Percentiles rank a stretch among this genome's conserved stretches.
phyloP scores from a whole-genome alignment of 2,329 filamentous ascomycete genomes.

The Aspergillus novofumigatus region DNA sequence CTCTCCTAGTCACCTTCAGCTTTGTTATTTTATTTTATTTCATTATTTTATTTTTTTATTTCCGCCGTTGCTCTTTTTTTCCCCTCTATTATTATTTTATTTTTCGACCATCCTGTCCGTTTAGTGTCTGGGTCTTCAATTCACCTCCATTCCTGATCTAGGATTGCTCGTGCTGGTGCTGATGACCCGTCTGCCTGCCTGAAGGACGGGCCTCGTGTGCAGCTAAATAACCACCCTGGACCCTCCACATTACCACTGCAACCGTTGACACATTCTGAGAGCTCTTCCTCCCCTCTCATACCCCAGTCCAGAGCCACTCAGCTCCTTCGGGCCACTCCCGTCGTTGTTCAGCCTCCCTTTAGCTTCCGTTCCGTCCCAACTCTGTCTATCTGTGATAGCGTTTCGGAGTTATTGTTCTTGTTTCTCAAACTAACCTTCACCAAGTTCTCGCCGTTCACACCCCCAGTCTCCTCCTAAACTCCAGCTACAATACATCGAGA shows the following conservation, averaged over 20 bases:
- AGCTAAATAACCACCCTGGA: slow-evolving; percentile 41
- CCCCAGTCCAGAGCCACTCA: slow-evolving; percentile 23
- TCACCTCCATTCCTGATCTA: slow-evolving; percentile 12
- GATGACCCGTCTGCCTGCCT: slow-evolving; percentile 16
- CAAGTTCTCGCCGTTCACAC: slow-evolving; percentile 11
- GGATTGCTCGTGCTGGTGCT: slow-evolving; percentile 11
- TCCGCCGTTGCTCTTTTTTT: slow-evolving; percentile 9
- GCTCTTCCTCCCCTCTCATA: slow-evolving; percentile 5
- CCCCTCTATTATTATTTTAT: slow-evolving; percentile 10
- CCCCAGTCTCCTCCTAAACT: slow-evolving; percentile 10
- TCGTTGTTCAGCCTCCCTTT: slow-evolving; percentile 18
- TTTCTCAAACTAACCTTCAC: slow-evolving; percentile 11
- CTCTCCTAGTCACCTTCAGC: slow-evolving; percentile 11
- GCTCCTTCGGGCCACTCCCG: slow-evolving; percentile 21
- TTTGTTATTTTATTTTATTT: slow-evolving; percentile 12
- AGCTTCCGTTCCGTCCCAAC: slow-evolving; percentile 20
- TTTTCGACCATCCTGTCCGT: slow-evolving; percentile 9
- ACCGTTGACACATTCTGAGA: slow-evolving; percentile 17
- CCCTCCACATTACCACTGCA: slow-evolving; percentile 29
- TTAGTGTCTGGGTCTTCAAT: slow-evolving; percentile 9
- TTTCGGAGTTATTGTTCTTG: slow-evolving; percentile 15
- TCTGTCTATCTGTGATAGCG: slow-evolving; percentile 18
- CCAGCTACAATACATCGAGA: slow-evolving; percentile 1
- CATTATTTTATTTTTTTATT: slow-evolving; percentile 13
- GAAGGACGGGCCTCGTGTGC: slow-evolving; percentile 27